phyloP scores from a whole-genome alignment of 805 yeast genomes.

The Suhomyces faveliae region DNA sequence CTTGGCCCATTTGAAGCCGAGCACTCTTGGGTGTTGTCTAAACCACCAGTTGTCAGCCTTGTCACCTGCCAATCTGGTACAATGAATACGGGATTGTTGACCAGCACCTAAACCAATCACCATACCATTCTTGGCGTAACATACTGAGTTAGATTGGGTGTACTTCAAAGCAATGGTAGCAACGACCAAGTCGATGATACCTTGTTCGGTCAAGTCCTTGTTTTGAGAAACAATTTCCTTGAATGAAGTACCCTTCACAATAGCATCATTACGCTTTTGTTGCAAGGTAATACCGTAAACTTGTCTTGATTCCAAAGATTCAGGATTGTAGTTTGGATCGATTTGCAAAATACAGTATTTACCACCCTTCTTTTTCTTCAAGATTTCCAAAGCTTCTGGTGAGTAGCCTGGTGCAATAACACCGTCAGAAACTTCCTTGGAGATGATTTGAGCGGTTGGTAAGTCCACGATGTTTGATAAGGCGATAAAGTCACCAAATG shows the following conservation, averaged over 20 bases:
- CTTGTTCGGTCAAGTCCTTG: slow-evolving; percentile 87
- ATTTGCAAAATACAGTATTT: slow-evolving; percentile 95
- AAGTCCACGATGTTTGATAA: slow-evolving; percentile 93
- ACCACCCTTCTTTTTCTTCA: slow-evolving; percentile 93
- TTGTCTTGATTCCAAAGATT: slow-evolving; percentile 79
- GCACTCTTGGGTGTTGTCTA: slow-evolving; percentile 94
- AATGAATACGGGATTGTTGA: slow-evolving; percentile 98
- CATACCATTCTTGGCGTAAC: slow-evolving; percentile 99
- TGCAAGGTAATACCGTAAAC: slow-evolving; percentile 94
- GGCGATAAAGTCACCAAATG: slow-evolving; percentile 98
- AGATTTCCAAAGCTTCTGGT: slow-evolving; percentile 85
- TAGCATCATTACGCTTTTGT: slow-evolving; percentile 97
- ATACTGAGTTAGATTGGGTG: slow-evolving; percentile 98
- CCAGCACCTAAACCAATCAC: slow-evolving; percentile 99
- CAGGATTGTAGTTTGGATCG: slow-evolving; percentile 91
- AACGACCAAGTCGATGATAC: slow-evolving; percentile 87
- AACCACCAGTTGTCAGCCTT: slow-evolving; percentile 99
- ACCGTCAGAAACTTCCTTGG: slow-evolving; percentile 98
- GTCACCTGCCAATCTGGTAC: slow-evolving; percentile 98
- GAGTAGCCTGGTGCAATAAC: slow-evolving; percentile 97
- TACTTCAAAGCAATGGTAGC: slow-evolving; percentile 97
- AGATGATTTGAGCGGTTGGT: slow-evolving; percentile 94
- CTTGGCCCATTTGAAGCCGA: slow-evolving; percentile 94
- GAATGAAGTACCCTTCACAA: slow-evolving; percentile 85
- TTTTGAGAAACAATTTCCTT: slow-evolving; percentile 87